These are phyloP conservation scores for Incumbomyces delicatus DNA, from an alignment of 2,329 filamentous ascomycete species.

Conservation along the genomic window DNA sequence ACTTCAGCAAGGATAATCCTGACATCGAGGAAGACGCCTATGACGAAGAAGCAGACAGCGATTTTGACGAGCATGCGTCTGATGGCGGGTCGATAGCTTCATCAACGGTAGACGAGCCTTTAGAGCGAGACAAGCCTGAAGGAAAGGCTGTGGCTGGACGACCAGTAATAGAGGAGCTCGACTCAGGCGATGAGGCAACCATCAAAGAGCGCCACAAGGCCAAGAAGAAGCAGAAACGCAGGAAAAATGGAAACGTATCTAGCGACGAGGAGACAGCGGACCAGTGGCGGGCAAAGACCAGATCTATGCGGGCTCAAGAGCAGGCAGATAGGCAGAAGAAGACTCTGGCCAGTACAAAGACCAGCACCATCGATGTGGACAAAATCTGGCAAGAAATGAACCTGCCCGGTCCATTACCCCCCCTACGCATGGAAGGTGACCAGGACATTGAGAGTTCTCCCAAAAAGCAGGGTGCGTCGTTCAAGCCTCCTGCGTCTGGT, in stretches of 20 bases:
- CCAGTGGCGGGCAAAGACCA: conserved; percentile 36
- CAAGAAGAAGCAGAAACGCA: conserved; percentile 27
- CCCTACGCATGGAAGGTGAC: conserved; percentile 9
- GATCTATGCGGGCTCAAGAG: conserved; percentile 43
- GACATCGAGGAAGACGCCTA: conserved; percentile 16
- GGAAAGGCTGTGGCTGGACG: conserved; percentile 17
- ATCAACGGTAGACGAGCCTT: conserved; percentile 9
- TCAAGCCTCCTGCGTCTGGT: conserved; percentile 12
- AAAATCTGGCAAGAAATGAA: conserved; percentile 46
- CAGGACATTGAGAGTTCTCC: conserved; percentile 10
- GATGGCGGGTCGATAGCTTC: conserved; percentile 8
- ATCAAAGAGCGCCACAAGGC: conserved; percentile 37
- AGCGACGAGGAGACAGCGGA: conserved; percentile 25
- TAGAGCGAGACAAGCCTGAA: conserved; percentile 16
- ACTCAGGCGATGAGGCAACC: conserved; percentile 49
- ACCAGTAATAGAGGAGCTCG: conserved; percentile 29
- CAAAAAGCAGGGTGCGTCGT: not conserved
- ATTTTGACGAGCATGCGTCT: conserved; percentile 14
- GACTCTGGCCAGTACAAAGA: conserved; percentile 37
- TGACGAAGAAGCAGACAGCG: conserved; percentile 22
- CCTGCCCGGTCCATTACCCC: conserved; percentile 20
- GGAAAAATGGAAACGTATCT: conserved; percentile 4
- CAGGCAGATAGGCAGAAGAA: conserved; percentile 39
- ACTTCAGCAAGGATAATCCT: too few relatives aligned
- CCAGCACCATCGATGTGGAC: conserved; percentile 47